phyloP scores from a whole-genome alignment of 345 rosid genomes.

The Eucalyptus victrix region DNA sequence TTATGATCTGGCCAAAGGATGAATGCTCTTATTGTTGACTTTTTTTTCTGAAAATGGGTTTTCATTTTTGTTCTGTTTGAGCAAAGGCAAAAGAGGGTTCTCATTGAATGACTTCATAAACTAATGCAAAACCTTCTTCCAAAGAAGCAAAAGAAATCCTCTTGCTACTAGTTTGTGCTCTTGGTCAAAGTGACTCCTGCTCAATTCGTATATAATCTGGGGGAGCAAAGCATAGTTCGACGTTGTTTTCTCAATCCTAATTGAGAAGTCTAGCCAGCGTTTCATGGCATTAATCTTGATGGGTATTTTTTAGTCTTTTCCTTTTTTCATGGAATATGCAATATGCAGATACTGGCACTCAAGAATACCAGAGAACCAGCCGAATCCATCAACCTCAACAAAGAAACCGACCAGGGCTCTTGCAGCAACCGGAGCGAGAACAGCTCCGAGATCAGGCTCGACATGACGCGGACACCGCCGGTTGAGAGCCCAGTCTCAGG shows the following conservation, averaged over 20 bases:
- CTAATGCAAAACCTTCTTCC: background rate
- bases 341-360: slow-evolving; percentile 69
- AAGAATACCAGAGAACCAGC: slow-evolving; percentile 65
- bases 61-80: background rate
- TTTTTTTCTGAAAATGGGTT: background rate
- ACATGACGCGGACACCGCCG: slow-evolving; percentile 66
- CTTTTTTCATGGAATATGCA: background rate
- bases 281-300: background rate
- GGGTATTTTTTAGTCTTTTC: background rate
- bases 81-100: background rate
- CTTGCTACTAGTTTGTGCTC: background rate
- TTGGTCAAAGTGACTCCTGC: background rate
- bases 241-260: background rate
- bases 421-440: slow-evolving; percentile 91
- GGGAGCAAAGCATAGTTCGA: background rate
- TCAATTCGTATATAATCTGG: background rate
- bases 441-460: slow-evolving; percentile 80
- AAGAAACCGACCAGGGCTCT: slow-evolving; percentile 82
- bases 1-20: background rate
- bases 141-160: background rate
- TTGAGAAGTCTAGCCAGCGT: background rate
- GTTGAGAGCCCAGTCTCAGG: slow-evolving; percentile 62
- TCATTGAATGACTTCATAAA: background rate
- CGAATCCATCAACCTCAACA: slow-evolving; percentile 83
- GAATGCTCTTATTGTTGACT: background rate